phyloP scores from a whole-genome alignment of 331 rosid genomes.

The Malus hybrid region DNA sequence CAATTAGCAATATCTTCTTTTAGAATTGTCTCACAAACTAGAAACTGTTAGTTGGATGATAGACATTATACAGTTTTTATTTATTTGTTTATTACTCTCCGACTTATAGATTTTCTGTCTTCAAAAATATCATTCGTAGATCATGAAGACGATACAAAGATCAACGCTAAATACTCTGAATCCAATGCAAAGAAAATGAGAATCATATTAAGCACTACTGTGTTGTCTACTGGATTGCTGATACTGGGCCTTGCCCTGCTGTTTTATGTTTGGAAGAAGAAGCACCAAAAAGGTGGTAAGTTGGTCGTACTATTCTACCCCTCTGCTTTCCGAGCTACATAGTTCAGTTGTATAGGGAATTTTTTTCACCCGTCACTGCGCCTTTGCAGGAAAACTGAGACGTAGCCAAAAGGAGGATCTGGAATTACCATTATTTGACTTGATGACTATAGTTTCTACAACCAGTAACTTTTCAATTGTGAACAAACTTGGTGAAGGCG shows the following conservation, averaged over 20 bases:
- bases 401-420: too few species aligned
- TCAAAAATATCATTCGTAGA: background rate
- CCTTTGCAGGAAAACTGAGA: too few species aligned
- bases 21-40: background rate
- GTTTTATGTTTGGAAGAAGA: background rate
- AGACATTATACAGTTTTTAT: too few species aligned
- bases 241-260: background rate
- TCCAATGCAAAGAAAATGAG: background rate
- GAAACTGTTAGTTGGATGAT: background rate
- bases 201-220: background rate
- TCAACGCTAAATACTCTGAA: background rate
- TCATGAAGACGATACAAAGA: background rate
- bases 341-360: too few species aligned
- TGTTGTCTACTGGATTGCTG: background rate
- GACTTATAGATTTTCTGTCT: background rate
- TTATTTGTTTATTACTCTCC: background rate
- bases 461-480: conserved; percentile 1
- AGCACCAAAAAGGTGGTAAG: background rate
- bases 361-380: too few species aligned
- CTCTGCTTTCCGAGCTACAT: background rate
- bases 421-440: too few species aligned
- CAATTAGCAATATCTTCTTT: background rate
- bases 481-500: conserved; percentile 15
- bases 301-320: background rate
- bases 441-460: background rate